Conservation (phyloP, 768 basidiomycete species). For the Boletus reticulatus region DNA sequence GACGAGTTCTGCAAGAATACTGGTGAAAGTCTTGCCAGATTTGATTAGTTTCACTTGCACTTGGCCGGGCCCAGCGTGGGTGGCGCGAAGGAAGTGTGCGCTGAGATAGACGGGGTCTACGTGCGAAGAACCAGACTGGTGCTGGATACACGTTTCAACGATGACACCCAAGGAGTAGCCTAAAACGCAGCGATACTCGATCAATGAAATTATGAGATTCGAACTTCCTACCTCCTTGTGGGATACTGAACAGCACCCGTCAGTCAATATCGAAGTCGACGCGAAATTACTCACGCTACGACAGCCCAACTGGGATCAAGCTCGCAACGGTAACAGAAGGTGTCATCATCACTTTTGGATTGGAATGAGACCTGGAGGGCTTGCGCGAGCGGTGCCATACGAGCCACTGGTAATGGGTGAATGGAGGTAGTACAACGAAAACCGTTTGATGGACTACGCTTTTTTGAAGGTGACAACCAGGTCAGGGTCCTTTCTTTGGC, state of each 20-base stretch:
- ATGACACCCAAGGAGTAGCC: conserved; percentile 59
- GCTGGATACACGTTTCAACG: conserved; percentile 51
- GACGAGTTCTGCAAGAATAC: conserved; percentile 56
- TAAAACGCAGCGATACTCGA: conserved; percentile 20
- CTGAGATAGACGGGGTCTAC: conserved; percentile 59
- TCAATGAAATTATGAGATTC: neutral
- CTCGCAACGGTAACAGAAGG: conserved; percentile 25
- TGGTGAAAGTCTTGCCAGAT: conserved; percentile 51
- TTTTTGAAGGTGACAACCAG: too few species aligned
- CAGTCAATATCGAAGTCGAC: neutral
- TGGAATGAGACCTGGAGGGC: conserved; percentile 24
- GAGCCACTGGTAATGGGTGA: too few species aligned
- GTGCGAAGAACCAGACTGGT: conserved; percentile 48
- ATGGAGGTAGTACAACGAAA: too few species aligned
- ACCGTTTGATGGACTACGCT: too few species aligned
- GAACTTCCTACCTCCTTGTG: conserved; percentile 48
- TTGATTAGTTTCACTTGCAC: conserved; percentile 49
- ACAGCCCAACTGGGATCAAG: conserved; percentile 48
- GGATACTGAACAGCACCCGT: conserved; percentile 34
- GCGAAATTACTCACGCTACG: conserved; percentile 36
- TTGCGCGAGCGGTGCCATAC: conserved; percentile 18
- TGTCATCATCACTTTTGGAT: conserved; percentile 20
- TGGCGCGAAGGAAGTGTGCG: conserved; percentile 54
- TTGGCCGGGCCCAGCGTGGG: conserved; percentile 40
- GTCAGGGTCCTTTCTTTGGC: too few species aligned